These are phyloP conservation scores for Mortierella sp. DNA, from an alignment of 371 early-diverging fungal species.

Conservation along the genomic window DNA sequence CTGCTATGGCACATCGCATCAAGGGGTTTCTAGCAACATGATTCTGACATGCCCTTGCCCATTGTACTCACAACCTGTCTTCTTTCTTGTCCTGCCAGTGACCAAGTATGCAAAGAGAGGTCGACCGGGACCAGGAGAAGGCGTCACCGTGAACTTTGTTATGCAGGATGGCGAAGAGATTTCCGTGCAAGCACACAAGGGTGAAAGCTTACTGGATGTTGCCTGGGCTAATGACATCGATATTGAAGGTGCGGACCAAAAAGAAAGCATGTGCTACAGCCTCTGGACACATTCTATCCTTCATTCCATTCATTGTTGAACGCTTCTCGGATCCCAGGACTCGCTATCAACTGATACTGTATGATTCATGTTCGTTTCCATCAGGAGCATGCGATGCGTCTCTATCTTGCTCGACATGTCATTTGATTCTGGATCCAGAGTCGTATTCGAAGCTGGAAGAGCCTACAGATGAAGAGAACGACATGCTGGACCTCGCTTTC, in stretches of 20 bases:
- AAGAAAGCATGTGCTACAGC: no score
- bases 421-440: conserved; percentile 91
- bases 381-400: conserved; percentile 98
- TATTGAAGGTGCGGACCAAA: conserved; percentile 74
- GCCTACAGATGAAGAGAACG: conserved; percentile 98
- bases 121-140: conserved; percentile 48
- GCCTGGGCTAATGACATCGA: conserved; percentile 97
- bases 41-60: no score
- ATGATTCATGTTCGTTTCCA: background rate
- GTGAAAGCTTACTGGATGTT: conserved; percentile 92
- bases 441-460: conserved; percentile 91
- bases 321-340: no score
- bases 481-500: conserved; percentile 99
- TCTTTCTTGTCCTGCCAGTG: conserved; percentile 3
- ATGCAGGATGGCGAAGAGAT: conserved; percentile 84
- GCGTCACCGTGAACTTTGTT: conserved; percentile 66
- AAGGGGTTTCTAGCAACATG: no score
- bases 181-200: conserved; percentile 81
- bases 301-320: background rate
- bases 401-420: conserved; percentile 96
- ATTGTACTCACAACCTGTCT: background rate
- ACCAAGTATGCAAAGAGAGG: conserved; percentile 25
- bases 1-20: no score
- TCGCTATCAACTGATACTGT: no score
- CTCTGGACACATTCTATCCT: background rate